Conservation (phyloP, 768 basidiomycete species). For the Crucibulum laeve region DNA sequence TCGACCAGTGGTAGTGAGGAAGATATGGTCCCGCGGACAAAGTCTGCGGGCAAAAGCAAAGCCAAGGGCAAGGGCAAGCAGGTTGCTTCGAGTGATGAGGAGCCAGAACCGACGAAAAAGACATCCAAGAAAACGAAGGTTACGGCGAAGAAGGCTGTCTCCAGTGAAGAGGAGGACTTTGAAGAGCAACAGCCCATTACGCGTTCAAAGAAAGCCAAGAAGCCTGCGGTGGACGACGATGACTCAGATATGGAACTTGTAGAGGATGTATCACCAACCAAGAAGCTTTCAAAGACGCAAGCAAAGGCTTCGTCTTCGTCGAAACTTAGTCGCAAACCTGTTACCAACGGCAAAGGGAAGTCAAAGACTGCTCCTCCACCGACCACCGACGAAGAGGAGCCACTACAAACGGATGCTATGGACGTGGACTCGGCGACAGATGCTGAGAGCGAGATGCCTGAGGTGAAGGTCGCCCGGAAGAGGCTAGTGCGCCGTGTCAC, state of each 20-base stretch:
- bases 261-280: background rate
- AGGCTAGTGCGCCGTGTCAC: constrained; percentile 2
- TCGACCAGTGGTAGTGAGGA: too few species aligned
- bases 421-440: background rate
- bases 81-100: background rate
- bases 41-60: constrained; percentile 12
- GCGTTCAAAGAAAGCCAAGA: too few species aligned
- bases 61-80: constrained; percentile 3
- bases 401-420: background rate
- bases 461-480: background rate
- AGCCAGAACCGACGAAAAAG: background rate
- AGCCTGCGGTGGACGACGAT: too few species aligned
- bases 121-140: background rate
- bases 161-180: too few species aligned
- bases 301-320: background rate
- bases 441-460: background rate
- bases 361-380: background rate
- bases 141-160: too few species aligned
- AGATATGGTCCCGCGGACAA: too few species aligned
- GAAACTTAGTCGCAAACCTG: background rate
- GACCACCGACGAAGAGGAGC: background rate
- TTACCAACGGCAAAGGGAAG: background rate
- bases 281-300: background rate
- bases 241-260: background rate
- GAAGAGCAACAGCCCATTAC: too few species aligned